These are phyloP conservation scores for Plenodomus biglobosus DNA, from an alignment of 2,329 filamentous ascomycete species.

Conservation along the genomic window DNA sequence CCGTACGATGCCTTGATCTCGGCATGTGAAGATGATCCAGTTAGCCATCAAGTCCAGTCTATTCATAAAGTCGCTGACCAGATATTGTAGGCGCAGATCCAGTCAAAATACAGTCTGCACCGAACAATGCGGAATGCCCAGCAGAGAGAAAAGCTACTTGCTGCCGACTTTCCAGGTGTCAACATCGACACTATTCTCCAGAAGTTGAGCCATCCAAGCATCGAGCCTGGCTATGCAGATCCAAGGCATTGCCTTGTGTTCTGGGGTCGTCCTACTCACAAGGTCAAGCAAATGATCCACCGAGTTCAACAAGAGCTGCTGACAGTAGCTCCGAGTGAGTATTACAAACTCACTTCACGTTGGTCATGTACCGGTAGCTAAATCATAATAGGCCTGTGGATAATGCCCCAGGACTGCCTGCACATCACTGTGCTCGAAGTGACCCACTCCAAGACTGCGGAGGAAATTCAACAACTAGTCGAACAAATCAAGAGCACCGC, in stretches of 20 bases:
- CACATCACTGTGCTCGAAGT: constrained; percentile 87
- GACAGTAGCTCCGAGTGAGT: constrained; percentile 68
- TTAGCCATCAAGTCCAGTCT: constrained; percentile 46
- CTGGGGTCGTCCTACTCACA: constrained; percentile 79
- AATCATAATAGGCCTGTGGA: constrained; percentile 67
- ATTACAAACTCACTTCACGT: not conserved
- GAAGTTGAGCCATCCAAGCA: constrained; percentile 64
- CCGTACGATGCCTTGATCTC: constrained; percentile 75
- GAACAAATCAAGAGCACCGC: constrained; percentile 58
- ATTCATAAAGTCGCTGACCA: not conserved
- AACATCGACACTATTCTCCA: constrained; percentile 75
- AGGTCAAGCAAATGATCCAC: constrained; percentile 67
- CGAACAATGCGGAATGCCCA: constrained; percentile 73
- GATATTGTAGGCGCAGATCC: constrained; percentile 61
- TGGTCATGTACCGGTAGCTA: not conserved
- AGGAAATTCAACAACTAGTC: constrained; percentile 67
- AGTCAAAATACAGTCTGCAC: constrained; percentile 72
- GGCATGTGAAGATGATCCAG: constrained; percentile 66
- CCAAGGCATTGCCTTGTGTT: constrained; percentile 80
- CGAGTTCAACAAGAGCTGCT: constrained; percentile 69
- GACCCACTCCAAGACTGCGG: constrained; percentile 72
- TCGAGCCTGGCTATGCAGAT: constrained; percentile 72
- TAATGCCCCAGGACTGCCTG: constrained; percentile 76
- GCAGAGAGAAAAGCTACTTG: constrained; percentile 73
- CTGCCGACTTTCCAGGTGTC: constrained; percentile 67